Conservation (phyloP, 73 alveolate species). For the Breviolum minutum region DNA sequence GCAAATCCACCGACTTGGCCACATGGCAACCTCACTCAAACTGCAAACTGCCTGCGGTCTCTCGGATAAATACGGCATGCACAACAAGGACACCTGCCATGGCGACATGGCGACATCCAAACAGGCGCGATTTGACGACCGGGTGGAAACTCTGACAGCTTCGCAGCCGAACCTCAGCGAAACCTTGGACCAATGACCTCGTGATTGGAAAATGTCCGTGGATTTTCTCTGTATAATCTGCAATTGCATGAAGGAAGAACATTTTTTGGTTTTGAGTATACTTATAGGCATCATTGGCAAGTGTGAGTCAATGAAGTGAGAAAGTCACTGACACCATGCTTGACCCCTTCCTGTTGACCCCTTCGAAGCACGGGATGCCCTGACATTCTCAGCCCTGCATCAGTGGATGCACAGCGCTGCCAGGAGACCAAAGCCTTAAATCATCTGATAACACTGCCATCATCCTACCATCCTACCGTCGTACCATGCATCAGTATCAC, state of each 20-base stretch:
- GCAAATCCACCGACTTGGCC: not conserved
- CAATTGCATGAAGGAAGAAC: not conserved
- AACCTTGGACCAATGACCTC: slow-evolving; percentile 26
- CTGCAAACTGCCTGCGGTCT: slow-evolving; percentile 20
- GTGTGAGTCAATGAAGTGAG: not conserved
- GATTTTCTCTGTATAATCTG: not conserved
- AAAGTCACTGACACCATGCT: too few relatives aligned
- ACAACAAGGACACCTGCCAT: slow-evolving; percentile 15
- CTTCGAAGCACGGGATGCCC: not conserved
- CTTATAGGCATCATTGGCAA: not conserved
- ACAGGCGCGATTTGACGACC: not conserved
- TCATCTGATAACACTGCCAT: too few relatives aligned
- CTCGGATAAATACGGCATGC: slow-evolving; percentile 16
- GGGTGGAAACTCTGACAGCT: not conserved
- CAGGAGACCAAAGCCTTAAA: not conserved
- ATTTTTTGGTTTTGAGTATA: too few relatives aligned
- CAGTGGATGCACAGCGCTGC: slow-evolving; percentile 32
- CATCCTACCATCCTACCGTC: too few relatives aligned
- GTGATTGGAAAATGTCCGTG: not conserved
- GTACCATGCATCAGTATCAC: too few relatives aligned
- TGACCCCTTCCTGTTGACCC: too few relatives aligned
- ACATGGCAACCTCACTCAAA: too few relatives aligned
- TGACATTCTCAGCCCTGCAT: not conserved
- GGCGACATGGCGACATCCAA: not conserved
- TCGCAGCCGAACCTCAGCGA: not conserved